phyloP scores from a whole-genome alignment of 1,284 basidiomycete species.

The Microstroma glucosiphilum region DNA sequence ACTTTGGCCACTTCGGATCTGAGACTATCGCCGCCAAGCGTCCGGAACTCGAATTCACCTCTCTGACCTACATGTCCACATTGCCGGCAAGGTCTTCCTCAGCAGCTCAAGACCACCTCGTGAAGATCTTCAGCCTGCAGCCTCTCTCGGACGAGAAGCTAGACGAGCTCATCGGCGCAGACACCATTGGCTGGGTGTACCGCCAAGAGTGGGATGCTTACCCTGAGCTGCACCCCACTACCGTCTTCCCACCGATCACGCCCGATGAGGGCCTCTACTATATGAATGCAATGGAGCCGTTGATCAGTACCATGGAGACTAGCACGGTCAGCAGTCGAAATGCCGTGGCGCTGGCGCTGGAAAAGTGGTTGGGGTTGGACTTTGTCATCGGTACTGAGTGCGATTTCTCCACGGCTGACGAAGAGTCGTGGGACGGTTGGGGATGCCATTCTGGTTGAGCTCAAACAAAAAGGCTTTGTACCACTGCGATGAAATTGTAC shows the following conservation, averaged over 20 bases:
- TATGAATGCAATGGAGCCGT: slow-evolving; percentile 71
- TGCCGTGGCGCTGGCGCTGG: slow-evolving; percentile 50
- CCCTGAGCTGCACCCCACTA: slow-evolving; percentile 63
- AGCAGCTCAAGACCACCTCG: slow-evolving; percentile 32
- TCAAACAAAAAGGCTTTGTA: too few relatives aligned
- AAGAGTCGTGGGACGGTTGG: slow-evolving; percentile 41
- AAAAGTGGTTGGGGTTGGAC: slow-evolving; percentile 32
- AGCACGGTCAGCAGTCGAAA: slow-evolving; percentile 78
- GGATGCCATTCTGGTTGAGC: slow-evolving; percentile 25
- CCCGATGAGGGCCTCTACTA: slow-evolving; percentile 75
- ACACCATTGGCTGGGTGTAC: slow-evolving; percentile 62
- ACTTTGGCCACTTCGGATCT: not conserved
- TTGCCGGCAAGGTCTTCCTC: slow-evolving; percentile 48
- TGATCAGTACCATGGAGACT: slow-evolving; percentile 71
- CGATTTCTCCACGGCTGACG: slow-evolving; percentile 13
- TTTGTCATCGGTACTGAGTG: slow-evolving; percentile 22
- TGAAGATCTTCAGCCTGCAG: slow-evolving; percentile 68
- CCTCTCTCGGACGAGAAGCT: slow-evolving; percentile 66
- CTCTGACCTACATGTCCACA: slow-evolving; percentile 73
- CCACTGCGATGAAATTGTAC: too few relatives aligned
- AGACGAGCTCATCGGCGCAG: slow-evolving; percentile 25
- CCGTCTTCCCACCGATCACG: slow-evolving; percentile 66
- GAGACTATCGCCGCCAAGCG: slow-evolving; percentile 1
- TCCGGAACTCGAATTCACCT: slow-evolving; percentile 69
- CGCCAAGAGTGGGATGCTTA: slow-evolving; percentile 65